Conservation (phyloP, 139 green algal genomes). For the Pleodorina starrii region DNA sequence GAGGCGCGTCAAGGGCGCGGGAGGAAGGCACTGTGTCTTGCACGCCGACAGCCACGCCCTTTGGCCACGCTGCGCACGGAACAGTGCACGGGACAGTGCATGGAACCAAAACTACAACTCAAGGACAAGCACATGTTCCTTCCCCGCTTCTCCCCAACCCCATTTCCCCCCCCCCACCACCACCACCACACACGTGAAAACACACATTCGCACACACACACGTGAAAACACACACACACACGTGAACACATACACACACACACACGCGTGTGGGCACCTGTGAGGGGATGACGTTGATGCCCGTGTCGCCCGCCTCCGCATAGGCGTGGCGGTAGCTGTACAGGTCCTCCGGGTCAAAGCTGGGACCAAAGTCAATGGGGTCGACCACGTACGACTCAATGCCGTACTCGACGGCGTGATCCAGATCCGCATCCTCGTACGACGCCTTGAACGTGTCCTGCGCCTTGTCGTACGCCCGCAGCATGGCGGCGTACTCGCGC, state of each 20-base stretch:
- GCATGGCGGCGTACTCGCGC: conserved; percentile 67
- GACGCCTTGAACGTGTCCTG: neutral
- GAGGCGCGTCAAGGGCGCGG: neutral
- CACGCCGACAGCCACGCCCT: no score
- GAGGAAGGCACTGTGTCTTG: no score
- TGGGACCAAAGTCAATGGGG: conserved; percentile 66
- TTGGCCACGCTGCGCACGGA: no score
- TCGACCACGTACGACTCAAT: conserved; percentile 70
- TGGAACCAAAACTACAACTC: no score
- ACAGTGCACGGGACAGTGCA: no score
- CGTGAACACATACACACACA: no score
- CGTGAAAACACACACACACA: no score
- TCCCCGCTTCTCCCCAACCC: no score
- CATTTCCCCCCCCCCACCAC: neutral
- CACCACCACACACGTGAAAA: no score
- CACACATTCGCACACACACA: no score
- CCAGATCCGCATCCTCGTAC: conserved; percentile 53
- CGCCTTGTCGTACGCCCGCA: conserved; percentile 39
- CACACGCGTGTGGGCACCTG: no score
- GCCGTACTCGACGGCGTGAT: conserved; percentile 50
- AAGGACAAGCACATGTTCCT: no score
- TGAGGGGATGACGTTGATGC: conserved; percentile 46
- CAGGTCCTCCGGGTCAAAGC: conserved; percentile 70
- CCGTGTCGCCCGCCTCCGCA: conserved; percentile 8
- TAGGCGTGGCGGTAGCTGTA: conserved; percentile 56